Evolutionary conservation across 2,329 filamentous ascomycete species (phyloP), one percentile per base, ranked within the genome.

Genomic region (Byssochlamys sp.): DNA sequence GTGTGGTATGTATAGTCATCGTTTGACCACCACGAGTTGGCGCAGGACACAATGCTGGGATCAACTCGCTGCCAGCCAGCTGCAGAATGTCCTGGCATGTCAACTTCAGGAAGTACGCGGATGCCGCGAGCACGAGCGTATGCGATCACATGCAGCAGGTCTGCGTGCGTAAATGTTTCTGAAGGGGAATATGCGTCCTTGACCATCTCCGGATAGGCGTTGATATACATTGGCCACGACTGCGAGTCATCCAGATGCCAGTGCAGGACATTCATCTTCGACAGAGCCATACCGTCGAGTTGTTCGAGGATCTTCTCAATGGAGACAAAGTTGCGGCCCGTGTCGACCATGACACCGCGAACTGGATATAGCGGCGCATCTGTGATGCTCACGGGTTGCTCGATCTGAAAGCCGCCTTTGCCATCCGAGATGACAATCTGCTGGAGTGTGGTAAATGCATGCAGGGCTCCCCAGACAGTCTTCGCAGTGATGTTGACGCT

Each of bases 21-120:
- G 65, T 84, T 84, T 39, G 79, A 82, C 82, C 81, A 84, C 81
- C 81, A 84, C 25, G 78, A 78, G 67, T 84, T 71, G 19, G 69
- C 70, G 67, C 81, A 84, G 11, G 83, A 77, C 28, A 84, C 73
- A 57, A 86, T 81, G 26, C 76, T 73, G 26, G 80, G 74, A 59
- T 84, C 80, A 5, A 84, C 73, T 59, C 81, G 80, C 56, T 79
- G 74, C 80, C 80, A 83, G 29, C 81, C 81, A 0, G 80, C 76
- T 29, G 75, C 73, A 4, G 80, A 77, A 65, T 85, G 82, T 52
- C 81, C 80, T 5, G 82, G 82, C 80, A 84, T 84, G 66, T 85
- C 82, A 49, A 84, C 78, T 63, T 85, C 82, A n/a, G 82, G 80
- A 33, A 84, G 74, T 57, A 85, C 74, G 56, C 83, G 80, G n/a